These are phyloP conservation scores for Rhizophora mangle DNA, from an alignment of 345 rosid genomes.

Conservation along the genomic window DNA sequence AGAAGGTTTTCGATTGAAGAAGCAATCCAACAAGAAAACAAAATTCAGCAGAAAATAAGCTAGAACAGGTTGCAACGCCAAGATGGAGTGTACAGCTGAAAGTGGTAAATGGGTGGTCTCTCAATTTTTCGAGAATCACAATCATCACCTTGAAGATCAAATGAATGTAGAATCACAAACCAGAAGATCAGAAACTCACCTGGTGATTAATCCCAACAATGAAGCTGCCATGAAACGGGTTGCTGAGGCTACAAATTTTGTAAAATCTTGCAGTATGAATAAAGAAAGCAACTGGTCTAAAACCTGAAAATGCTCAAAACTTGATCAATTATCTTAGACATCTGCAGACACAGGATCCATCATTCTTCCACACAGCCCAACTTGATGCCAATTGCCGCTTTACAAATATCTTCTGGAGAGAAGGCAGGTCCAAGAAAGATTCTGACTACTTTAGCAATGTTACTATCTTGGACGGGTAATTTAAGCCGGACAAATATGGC, in stretches of 20 bases:
- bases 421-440: slow-evolving; percentile 13
- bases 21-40: not conserved
- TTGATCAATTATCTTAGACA: slow-evolving; percentile 8
- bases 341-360: slow-evolving; percentile 15
- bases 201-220: not conserved
- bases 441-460: not conserved
- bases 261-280: not conserved
- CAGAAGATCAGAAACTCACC: not conserved
- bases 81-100: slow-evolving; percentile 9
- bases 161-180: not conserved
- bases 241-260: not conserved
- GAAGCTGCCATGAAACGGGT: not conserved
- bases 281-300: slow-evolving; percentile 1
- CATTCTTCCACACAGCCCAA: slow-evolving; percentile 13
- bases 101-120: slow-evolving; percentile 23
- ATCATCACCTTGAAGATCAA: slow-evolving; percentile 19
- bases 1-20: slow-evolving; percentile 12
- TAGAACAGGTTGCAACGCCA: slow-evolving; percentile 23
- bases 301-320: slow-evolving; percentile 11
- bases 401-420: slow-evolving; percentile 17
- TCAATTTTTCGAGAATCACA: slow-evolving; percentile 6
- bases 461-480: not conserved
- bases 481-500: not conserved
- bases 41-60: slow-evolving; percentile 25
- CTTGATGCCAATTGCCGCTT: slow-evolving; percentile 3